Percentiles rank a stretch among this genome's conserved stretches.
These are phyloP conservation scores for Xylaria sp. DNA, from an alignment of 2,329 filamentous ascomycete species.

Conservation along the genomic window DNA sequence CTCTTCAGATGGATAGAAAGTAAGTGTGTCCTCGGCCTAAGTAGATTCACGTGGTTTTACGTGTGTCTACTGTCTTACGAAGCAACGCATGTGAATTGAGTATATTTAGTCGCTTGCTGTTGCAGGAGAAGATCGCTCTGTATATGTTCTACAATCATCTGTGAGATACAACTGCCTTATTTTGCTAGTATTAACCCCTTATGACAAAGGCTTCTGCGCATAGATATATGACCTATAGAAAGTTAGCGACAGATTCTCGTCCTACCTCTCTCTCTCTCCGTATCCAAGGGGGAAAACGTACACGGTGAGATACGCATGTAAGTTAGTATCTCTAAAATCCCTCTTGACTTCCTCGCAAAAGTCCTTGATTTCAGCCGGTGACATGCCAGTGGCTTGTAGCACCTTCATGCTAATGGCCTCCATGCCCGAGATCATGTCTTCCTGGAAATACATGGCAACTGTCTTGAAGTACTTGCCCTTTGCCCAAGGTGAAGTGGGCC, in stretches of 20 bases:
- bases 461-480: constrained; percentile 51
- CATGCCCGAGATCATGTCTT: constrained; percentile 48
- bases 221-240: constrained; percentile 43
- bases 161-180: neutral
- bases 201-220: constrained; percentile 38
- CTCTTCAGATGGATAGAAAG: neutral
- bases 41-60: neutral
- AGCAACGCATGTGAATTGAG: neutral
- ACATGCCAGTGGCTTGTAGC: constrained; percentile 49
- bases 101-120: neutral
- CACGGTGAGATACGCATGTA: constrained; percentile 51
- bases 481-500: constrained; percentile 53
- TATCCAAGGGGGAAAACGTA: constrained; percentile 37
- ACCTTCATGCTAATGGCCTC: constrained; percentile 51
- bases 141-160: neutral
- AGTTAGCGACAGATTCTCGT: constrained; percentile 10
- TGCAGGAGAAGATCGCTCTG: neutral
- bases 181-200: neutral
- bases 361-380: constrained; percentile 41
- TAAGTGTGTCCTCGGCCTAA: neutral
- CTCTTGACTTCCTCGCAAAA: constrained; percentile 50
- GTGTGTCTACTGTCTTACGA: neutral
- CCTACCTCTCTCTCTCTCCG: neutral
- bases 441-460: constrained; percentile 48
- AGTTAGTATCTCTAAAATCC: constrained; percentile 48